A percentile compares a stretch with the other conserved stretches of the same genome.
phyloP scores from a whole-genome alignment of 768 basidiomycete species.

The Brasilioporus rufonigricans region DNA sequence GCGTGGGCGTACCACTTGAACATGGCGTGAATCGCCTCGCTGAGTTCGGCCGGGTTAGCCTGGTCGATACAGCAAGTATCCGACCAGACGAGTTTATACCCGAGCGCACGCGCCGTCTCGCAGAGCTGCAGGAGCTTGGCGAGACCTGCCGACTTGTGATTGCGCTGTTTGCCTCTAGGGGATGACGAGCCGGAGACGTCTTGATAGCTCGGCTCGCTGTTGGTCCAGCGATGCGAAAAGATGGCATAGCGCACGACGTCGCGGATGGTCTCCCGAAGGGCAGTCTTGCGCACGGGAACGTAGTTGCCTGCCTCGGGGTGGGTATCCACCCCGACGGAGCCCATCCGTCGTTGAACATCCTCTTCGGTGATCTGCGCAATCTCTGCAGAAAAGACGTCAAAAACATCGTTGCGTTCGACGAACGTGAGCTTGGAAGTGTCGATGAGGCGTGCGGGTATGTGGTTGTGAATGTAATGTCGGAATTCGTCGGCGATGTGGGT shows the following conservation, averaged over 20 bases:
- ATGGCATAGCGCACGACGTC: constrained; percentile 21
- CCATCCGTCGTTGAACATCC: constrained; percentile 9
- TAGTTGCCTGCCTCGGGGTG: constrained; percentile 17
- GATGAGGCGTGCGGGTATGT: constrained; percentile 27
- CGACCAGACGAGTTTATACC: constrained; percentile 26
- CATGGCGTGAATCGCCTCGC: constrained; percentile 33
- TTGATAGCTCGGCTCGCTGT: constrained; percentile 23
- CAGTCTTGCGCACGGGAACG: constrained; percentile 7
- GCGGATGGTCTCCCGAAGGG: constrained; percentile 16
- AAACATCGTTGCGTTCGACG: constrained; percentile 20
- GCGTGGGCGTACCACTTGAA: constrained; percentile 32
- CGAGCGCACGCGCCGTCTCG: constrained; percentile 16
- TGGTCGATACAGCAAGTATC: constrained; percentile 34
- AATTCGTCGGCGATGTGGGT: constrained; percentile 13
- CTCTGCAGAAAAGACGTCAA: constrained; percentile 15
- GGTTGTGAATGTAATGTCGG: constrained; percentile 21
- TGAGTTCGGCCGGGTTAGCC: constrained; percentile 24
- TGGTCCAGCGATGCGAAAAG: constrained; percentile 28
- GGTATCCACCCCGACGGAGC: neutral
- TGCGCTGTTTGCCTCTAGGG: constrained; percentile 1
- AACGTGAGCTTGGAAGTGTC: constrained; percentile 22
- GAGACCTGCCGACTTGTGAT: constrained; percentile 1
- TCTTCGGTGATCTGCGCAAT: constrained; percentile 19
- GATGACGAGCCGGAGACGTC: constrained; percentile 3
- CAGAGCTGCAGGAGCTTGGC: constrained; percentile 22